Conservation (phyloP, 371 early-diverging fungal species). For the Dinochytrium kinnereticum region DNA sequence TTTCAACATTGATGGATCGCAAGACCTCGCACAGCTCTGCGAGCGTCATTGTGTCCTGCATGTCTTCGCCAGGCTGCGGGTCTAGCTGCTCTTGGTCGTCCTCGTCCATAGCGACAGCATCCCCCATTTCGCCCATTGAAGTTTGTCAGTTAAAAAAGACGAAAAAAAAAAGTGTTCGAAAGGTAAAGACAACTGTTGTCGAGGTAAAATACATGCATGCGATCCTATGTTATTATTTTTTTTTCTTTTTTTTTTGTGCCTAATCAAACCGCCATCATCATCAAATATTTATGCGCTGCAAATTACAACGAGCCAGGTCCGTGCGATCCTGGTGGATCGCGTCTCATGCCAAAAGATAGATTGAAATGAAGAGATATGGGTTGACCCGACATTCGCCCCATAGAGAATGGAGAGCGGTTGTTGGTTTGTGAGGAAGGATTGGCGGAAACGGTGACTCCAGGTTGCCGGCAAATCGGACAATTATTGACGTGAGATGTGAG, state of each 20-base stretch:
- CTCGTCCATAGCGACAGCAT: background rate
- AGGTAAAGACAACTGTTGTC: background rate
- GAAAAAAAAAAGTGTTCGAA: background rate
- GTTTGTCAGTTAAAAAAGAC: background rate
- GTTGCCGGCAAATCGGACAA: slow-evolving; percentile 46
- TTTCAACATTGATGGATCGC: slow-evolving; percentile 38
- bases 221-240: no score
- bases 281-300: no score
- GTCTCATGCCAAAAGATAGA: background rate
- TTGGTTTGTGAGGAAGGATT: slow-evolving; percentile 73
- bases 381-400: slow-evolving; percentile 40
- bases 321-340: no score
- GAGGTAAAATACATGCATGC: no score
- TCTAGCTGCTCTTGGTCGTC: background rate
- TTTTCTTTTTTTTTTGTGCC: no score
- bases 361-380: background rate
- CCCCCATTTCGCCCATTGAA: background rate
- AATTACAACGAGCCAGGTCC: no score
- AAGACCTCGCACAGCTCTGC: slow-evolving; percentile 27
- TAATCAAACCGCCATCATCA: no score
- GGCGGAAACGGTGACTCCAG: slow-evolving; percentile 20
- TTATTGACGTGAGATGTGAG: slow-evolving; percentile 38
- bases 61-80: background rate
- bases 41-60: slow-evolving; percentile 1
- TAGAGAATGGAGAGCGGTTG: slow-evolving; percentile 79